Conservation (phyloP, 495 filamentous ascomycete genomes). For the Neurospora sp. region DNA sequence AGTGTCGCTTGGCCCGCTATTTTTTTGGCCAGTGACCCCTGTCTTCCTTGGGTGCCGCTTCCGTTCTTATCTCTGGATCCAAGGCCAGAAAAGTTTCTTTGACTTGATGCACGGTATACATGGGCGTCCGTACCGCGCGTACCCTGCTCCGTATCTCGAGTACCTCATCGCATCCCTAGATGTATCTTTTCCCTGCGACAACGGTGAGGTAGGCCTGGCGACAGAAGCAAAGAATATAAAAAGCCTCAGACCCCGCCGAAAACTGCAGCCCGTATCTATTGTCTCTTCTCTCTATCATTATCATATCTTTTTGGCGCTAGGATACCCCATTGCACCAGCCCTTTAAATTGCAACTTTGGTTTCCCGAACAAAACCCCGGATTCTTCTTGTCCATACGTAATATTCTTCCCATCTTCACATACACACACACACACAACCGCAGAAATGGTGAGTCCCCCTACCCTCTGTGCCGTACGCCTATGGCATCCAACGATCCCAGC, state of each 20-base stretch:
- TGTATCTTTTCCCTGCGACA: not conserved
- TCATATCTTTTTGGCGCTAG: not conserved
- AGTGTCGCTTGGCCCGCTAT: not conserved
- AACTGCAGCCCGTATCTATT: not conserved
- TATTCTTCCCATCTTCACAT: slow-evolving; percentile 1
- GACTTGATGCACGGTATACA: not conserved
- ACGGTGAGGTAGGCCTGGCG: slow-evolving; percentile 1
- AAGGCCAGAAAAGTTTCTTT: not conserved
- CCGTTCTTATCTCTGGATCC: not conserved
- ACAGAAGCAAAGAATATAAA: slow-evolving; percentile 8
- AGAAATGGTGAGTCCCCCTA: slow-evolving; percentile 4
- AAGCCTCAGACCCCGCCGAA: slow-evolving; percentile 9
- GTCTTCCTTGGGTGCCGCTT: not conserved
- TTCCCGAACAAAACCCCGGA: not conserved
- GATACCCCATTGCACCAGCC: slow-evolving; percentile 3
- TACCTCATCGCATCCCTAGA: not conserved
- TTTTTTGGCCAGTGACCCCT: not conserved
- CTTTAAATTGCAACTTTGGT: slow-evolving; percentile 1
- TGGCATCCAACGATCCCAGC: not conserved
- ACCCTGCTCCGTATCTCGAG: not conserved
- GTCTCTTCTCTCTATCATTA: not conserved
- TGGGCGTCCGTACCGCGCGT: not conserved
- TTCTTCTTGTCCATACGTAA: not conserved
- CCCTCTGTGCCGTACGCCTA: not conserved
- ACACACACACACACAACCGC: not conserved